phyloP scores from a whole-genome alignment of 2,329 filamentous ascomycete species.

The Thelonectria rubi region DNA sequence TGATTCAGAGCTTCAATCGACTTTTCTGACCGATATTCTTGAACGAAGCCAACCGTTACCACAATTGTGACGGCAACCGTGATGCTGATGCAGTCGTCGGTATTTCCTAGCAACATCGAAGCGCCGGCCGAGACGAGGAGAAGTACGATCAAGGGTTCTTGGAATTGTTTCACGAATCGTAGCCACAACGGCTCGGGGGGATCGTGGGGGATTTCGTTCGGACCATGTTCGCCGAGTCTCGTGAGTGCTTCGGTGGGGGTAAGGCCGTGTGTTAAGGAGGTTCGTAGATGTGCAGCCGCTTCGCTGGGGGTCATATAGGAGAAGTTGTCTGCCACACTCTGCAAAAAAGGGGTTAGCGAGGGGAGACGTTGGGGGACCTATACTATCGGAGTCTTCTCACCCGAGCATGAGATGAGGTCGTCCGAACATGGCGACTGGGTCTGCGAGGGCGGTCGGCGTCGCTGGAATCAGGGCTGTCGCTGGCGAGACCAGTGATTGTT shows the following conservation, averaged over 20 bases:
- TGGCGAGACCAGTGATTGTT: slow-evolving; percentile 44
- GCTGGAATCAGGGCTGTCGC: slow-evolving; percentile 39
- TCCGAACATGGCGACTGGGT: slow-evolving; percentile 53
- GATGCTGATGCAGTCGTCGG: slow-evolving; percentile 95
- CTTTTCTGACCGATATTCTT: slow-evolving; percentile 97
- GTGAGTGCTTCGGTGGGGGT: slow-evolving; percentile 82
- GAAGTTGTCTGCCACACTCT: slow-evolving; percentile 68
- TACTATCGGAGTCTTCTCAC: slow-evolving; percentile 48
- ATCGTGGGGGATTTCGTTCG: slow-evolving; percentile 95
- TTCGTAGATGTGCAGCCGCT: slow-evolving; percentile 78
- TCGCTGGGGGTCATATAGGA: slow-evolving; percentile 78
- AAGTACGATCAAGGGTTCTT: slow-evolving; percentile 93
- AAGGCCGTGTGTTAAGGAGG: slow-evolving; percentile 85
- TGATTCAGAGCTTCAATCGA: slow-evolving; percentile 95
- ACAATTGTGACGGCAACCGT: slow-evolving; percentile 96
- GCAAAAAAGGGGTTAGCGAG: slow-evolving; percentile 30
- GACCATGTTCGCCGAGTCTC: slow-evolving; percentile 81
- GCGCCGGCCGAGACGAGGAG: slow-evolving; percentile 87
- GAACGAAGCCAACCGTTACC: slow-evolving; percentile 93
- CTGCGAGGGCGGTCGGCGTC: slow-evolving; percentile 41
- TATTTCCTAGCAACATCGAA: slow-evolving; percentile 90
- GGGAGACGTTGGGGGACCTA: not conserved
- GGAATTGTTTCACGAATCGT: slow-evolving; percentile 95
- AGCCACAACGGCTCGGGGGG: slow-evolving; percentile 94
- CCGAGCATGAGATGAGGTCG: slow-evolving; percentile 65